These are phyloP conservation scores for Xenoacremonium recifei DNA, from an alignment of 2,329 filamentous ascomycete genomes.

Conservation along the genomic window DNA sequence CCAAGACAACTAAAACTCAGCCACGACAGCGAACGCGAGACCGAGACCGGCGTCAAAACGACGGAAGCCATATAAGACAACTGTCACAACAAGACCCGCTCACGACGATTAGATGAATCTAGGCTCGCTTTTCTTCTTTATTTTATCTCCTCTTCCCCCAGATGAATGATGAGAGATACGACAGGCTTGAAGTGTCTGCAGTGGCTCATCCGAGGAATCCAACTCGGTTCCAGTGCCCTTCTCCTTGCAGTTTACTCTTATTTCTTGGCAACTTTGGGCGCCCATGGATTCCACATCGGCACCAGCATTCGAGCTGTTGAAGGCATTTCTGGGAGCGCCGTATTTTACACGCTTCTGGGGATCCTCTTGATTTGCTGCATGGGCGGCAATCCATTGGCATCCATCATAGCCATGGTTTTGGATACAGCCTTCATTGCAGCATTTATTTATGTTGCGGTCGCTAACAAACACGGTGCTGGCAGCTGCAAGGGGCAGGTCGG, in stretches of 20 bases:
- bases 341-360: constrained; percentile 70
- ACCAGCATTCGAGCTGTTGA: constrained; percentile 69
- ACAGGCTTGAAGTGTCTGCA: constrained; percentile 62
- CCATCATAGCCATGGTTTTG: constrained; percentile 68
- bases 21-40: too few relatives aligned
- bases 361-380: constrained; percentile 74
- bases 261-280: constrained; percentile 70
- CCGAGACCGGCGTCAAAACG: too few relatives aligned
- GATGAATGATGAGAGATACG: constrained; percentile 3
- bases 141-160: too few relatives aligned
- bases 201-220: constrained; percentile 68
- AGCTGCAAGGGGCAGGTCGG: constrained; percentile 59
- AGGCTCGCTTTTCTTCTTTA: too few relatives aligned
- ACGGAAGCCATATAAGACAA: too few relatives aligned
- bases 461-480: constrained; percentile 66
- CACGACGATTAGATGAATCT: too few relatives aligned
- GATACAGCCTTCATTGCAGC: constrained; percentile 71
- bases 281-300: constrained; percentile 61
- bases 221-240: constrained; percentile 69
- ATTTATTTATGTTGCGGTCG: constrained; percentile 76
- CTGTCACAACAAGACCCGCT: too few relatives aligned
- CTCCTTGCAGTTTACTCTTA: constrained; percentile 78
- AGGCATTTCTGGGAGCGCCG: constrained; percentile 71
- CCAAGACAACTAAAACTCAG: too few relatives aligned
- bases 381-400: constrained; percentile 70